A percentile compares a stretch with the other conserved stretches of the same genome.
phyloP scores from a whole-genome alignment of 1,284 basidiomycete genomes.

The Volvariella volvacea region DNA sequence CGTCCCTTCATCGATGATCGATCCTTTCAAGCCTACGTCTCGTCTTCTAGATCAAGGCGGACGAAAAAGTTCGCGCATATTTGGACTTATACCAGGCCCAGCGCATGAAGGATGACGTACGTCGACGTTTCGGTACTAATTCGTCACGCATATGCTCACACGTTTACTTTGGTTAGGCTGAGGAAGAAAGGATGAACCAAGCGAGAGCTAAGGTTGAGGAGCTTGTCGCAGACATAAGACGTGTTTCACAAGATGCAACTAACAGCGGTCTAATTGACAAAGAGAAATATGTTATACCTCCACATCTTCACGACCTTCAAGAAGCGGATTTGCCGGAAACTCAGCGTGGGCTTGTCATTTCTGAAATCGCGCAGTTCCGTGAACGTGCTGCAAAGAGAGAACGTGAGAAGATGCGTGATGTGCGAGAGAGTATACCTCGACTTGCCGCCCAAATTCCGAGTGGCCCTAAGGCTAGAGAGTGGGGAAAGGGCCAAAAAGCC shows the following conservation, averaged over 20 bases:
- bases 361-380: conserved; percentile 91
- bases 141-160: conserved; percentile 4
- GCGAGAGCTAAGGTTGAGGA: conserved; percentile 50
- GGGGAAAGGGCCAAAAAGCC: conserved; percentile 56
- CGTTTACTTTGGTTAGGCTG: conserved; percentile 35
- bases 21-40: conserved; percentile 32
- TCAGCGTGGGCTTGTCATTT: conserved; percentile 88
- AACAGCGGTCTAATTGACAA: conserved; percentile 64
- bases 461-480: conserved; percentile 68
- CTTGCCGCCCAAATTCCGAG: conserved; percentile 35
- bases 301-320: conserved; percentile 90
- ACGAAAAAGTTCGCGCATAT: conserved; percentile 86
- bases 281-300: conserved; percentile 83
- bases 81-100: conserved; percentile 79
- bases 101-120: conserved; percentile 74
- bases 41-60: conserved; percentile 72
- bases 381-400: conserved; percentile 84
- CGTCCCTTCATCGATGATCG: conserved; percentile 26
- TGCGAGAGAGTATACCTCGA: conserved; percentile 48
- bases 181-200: conserved; percentile 49
- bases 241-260: conserved; percentile 58
- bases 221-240: conserved; percentile 55
- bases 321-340: conserved; percentile 95
- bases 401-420: conserved; percentile 75
- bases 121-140: conserved; percentile 13